Percentiles rank a stretch among this genome's conserved stretches.
Evolutionary conservation across 441 rosid genomes (phyloP).

Genomic region (Gossypium laxum): DNA sequence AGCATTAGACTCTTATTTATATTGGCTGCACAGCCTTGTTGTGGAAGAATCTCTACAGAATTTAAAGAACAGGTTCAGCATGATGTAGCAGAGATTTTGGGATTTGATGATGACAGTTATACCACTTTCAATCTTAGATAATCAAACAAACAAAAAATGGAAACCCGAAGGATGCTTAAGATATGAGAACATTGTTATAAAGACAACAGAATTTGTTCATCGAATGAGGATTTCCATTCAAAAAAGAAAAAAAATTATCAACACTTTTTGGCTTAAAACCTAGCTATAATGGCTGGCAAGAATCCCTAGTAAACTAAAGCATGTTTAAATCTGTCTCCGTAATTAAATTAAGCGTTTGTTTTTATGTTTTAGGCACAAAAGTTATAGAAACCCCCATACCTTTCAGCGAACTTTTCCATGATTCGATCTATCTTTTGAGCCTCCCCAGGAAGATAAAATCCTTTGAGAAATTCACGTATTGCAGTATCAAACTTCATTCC

Average conservation of each 20-base stretch:
- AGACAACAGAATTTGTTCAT: background rate
- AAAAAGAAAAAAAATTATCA: background rate
- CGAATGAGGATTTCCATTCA: background rate
- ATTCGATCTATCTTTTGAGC: conserved; percentile 99
- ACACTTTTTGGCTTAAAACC: background rate
- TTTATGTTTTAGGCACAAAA: conserved; percentile 1
- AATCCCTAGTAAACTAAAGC: background rate
- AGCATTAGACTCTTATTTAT: background rate
- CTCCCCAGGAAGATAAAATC: conserved; percentile 96
- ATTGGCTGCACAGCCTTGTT: background rate
- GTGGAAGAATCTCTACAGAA: background rate
- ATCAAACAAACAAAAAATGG: background rate
- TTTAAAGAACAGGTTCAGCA: background rate
- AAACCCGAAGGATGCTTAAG: background rate
- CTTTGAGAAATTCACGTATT: conserved; percentile 86
- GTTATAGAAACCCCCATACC: conserved; percentile 34
- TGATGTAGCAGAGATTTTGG: background rate
- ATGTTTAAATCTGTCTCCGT: background rate
- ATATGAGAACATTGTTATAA: background rate
- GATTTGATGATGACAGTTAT: background rate
- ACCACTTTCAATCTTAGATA: background rate
- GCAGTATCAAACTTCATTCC: conserved; percentile 83
- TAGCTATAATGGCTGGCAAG: background rate
- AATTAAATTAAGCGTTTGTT: background rate
- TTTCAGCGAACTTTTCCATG: conserved; percentile 98